Base-by-base conservation (phyloP, 371 early-diverging fungal species). In the Mortierella sp. region DNA sequence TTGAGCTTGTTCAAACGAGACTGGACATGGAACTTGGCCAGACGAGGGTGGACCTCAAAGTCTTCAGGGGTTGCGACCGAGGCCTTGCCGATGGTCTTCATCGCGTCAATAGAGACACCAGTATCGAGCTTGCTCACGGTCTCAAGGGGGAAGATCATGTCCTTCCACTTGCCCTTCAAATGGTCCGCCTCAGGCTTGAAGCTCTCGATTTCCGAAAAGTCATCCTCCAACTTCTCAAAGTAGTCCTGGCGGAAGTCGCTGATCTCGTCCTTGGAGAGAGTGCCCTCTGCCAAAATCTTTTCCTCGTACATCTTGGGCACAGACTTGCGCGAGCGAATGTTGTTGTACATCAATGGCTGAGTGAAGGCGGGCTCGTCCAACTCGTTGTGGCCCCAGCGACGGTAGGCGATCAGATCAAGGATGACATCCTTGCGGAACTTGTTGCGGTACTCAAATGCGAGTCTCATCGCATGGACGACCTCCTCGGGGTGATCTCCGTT, bases 381-480 rank as follows among this genome's bases (percentile, higher is more conserved):
- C 82, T 98, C 99, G 71, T 98, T 98, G 84, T 98, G 99, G 4
- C 99, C 99, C 95, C 94, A 92, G 28, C 96, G 91, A 56, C 99
- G 91, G 86, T 96, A 98, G 21, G 93, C 92, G 79, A 97, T 93
- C 72, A 98, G 64, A 74, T 98, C 99, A 26, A 98, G 80, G 26
- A 98, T 93, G 50, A 98, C 91, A 81, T 94, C 94, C 85, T 95
- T 96, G 67, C 92, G 86, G 88, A 97, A 98, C 80, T 90, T 90
- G 80, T 94, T 88, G 60, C 98, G 90, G 83, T 96, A 98, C 70
- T 94, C 95, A 74, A 92, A 90, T 0, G 97, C 98, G 45, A 98
- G 75, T 59, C 88, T 83, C 68, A 93, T 86, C 15, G 97, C 98
- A 9, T 87, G 84, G 0, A 93, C 92, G 14, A 98, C 98, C 59